Evolutionary conservation across 306 rosid species (phyloP).

Genomic region (Cicer arietinum): DNA sequence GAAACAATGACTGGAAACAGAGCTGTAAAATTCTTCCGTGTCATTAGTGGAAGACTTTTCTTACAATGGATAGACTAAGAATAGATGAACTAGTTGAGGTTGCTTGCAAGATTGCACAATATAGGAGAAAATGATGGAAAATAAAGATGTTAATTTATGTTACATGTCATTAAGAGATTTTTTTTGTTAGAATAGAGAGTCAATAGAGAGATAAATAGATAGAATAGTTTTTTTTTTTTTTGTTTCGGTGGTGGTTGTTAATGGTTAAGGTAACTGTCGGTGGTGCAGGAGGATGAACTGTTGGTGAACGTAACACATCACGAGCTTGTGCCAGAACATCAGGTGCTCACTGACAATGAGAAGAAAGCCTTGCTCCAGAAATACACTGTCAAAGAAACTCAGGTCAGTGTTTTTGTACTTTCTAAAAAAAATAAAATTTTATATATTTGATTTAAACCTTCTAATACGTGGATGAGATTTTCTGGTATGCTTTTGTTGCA

Average conservation of each 20-base stretch:
- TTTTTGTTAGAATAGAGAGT: background rate
- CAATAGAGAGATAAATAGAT: background rate
- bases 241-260: background rate
- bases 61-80: background rate
- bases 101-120: background rate
- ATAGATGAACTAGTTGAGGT: background rate
- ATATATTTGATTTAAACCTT: background rate
- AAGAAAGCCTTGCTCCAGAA: conserved; percentile 85
- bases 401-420: conserved; percentile 42
- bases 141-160: background rate
- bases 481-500: background rate
- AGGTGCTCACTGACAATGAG: conserved; percentile 61
- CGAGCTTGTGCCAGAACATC: conserved; percentile 70
- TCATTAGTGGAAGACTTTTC: background rate
- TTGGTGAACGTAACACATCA: conserved; percentile 71
- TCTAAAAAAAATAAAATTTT: background rate
- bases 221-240: background rate
- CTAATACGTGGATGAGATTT: background rate
- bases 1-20: background rate
- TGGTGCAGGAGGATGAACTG: conserved; percentile 77
- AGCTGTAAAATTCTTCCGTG: background rate
- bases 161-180: background rate
- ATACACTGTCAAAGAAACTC: conserved; percentile 84
- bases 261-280: background rate
- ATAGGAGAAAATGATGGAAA: background rate